Conservation (phyloP, 1,284 basidiomycete species). For the Ceratobasidium sp. region DNA sequence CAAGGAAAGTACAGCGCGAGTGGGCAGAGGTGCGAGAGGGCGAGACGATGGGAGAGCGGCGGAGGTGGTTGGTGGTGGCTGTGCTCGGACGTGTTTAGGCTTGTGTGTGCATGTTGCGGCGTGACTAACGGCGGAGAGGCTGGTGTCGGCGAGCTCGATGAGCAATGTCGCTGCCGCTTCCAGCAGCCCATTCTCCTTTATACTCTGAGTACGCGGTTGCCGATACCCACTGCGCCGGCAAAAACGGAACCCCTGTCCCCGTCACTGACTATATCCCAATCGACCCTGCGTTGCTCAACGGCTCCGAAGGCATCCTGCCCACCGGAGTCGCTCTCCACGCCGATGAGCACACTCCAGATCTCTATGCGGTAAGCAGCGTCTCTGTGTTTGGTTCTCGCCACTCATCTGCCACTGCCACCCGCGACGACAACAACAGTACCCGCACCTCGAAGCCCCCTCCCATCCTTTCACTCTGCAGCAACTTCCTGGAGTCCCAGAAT, state of each 20-base stretch:
- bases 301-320: neutral
- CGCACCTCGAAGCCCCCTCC: neutral
- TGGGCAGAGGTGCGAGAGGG: slow-evolving; percentile 25
- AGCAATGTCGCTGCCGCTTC: slow-evolving; percentile 34
- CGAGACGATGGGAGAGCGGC: slow-evolving; percentile 36
- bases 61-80: slow-evolving; percentile 39
- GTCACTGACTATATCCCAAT: slow-evolving; percentile 24
- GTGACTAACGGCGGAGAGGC: slow-evolving; percentile 17
- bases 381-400: slow-evolving; percentile 11
- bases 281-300: slow-evolving; percentile 33
- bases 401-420: slow-evolving; percentile 21
- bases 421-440: slow-evolving; percentile 17
- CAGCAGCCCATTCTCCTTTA: neutral
- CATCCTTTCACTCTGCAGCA: neutral
- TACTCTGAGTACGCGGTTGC: neutral
- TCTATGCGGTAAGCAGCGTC: slow-evolving; percentile 25
- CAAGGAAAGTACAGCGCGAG: neutral
- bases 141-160: slow-evolving; percentile 9
- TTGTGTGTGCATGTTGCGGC: slow-evolving; percentile 22
- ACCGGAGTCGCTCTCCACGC: neutral
- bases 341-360: slow-evolving; percentile 18
- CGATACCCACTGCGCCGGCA: neutral
- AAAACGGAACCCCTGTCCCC: neutral
- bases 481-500: neutral
- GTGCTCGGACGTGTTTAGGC: slow-evolving; percentile 26